These are phyloP conservation scores for Epithemia pelagica DNA, from an alignment of 108 stramenopile species.

Conservation along the genomic window DNA sequence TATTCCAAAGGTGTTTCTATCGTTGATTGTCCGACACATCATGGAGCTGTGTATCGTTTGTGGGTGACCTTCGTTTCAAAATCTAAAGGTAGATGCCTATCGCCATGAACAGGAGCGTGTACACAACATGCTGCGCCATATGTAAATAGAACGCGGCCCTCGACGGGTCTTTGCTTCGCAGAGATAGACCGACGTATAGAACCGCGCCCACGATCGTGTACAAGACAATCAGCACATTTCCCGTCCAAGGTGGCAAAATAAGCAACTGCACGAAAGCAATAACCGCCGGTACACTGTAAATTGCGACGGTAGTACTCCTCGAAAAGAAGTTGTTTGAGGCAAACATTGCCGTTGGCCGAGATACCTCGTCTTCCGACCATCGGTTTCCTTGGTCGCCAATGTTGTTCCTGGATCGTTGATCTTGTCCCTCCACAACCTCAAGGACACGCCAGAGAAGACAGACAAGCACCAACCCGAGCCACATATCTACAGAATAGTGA, in stretches of 20 bases:
- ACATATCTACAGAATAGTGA: slow-evolving; percentile 84
- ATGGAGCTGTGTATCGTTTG: no score
- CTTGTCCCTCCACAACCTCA: not conserved
- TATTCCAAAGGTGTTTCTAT: no score
- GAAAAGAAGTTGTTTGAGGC: not conserved
- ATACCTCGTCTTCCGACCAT: no score
- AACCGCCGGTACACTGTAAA: not conserved
- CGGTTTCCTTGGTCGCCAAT: no score
- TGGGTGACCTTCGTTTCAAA: no score
- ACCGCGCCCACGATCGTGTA: not conserved
- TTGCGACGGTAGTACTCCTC: not conserved
- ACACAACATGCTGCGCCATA: not conserved
- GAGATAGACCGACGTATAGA: not conserved
- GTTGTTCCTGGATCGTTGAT: not conserved
- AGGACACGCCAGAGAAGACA: slow-evolving; percentile 46
- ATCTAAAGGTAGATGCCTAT: slow-evolving; percentile 2
- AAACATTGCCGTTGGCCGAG: no score
- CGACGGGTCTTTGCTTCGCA: not conserved
- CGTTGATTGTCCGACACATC: no score
- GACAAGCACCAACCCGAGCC: slow-evolving; percentile 63
- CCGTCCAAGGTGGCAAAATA: not conserved
- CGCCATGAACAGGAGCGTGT: not conserved
- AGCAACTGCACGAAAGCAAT: slow-evolving; percentile 3
- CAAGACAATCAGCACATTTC: not conserved
- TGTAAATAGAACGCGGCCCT: not conserved